Evolutionary conservation across 2,329 filamentous ascomycete species (phyloP).

Genomic region (Myriosclerotinia duriaeana): DNA sequence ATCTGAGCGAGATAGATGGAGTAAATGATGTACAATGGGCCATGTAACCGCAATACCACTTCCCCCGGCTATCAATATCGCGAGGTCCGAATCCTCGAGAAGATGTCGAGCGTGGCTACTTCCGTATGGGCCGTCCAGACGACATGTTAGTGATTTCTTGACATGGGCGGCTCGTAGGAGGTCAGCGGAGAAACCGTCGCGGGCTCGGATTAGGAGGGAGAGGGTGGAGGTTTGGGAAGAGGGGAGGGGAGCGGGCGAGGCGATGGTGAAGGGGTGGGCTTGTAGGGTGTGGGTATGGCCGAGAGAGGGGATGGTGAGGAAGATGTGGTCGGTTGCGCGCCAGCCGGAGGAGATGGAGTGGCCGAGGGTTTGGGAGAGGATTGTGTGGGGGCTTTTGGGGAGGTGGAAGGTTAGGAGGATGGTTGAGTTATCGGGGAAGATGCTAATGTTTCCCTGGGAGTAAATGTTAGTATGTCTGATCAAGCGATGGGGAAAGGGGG

Average conservation of each 20-base stretch:
- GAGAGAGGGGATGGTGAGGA: constrained; percentile 58
- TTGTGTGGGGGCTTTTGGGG: constrained; percentile 19
- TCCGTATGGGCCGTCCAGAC: constrained; percentile 66
- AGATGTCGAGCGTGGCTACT: constrained; percentile 55
- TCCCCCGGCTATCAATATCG: constrained; percentile 60
- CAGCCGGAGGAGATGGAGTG: constrained; percentile 52
- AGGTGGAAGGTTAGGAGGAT: constrained; percentile 45
- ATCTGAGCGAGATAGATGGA: constrained; percentile 30
- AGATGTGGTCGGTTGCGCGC: constrained; percentile 62
- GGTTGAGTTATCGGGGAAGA: constrained; percentile 59
- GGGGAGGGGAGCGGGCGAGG: constrained; percentile 53
- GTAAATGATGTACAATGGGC: constrained; percentile 56
- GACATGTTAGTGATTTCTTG: constrained; percentile 47
- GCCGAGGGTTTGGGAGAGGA: constrained; percentile 28
- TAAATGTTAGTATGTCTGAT: neutral
- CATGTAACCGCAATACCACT: constrained; percentile 65
- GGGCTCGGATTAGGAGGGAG: constrained; percentile 58
- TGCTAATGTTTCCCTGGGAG: constrained; percentile 42
- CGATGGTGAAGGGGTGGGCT: constrained; percentile 66
- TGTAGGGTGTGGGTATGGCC: constrained; percentile 54
- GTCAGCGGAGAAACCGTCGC: constrained; percentile 58
- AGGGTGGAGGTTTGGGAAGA: constrained; percentile 50
- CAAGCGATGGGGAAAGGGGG: neutral
- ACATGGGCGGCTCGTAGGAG: constrained; percentile 53
- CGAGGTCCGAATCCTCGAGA: constrained; percentile 49